These are phyloP conservation scores for Mycena indigotica DNA, from an alignment of 768 basidiomycete species.

Conservation along the genomic window DNA sequence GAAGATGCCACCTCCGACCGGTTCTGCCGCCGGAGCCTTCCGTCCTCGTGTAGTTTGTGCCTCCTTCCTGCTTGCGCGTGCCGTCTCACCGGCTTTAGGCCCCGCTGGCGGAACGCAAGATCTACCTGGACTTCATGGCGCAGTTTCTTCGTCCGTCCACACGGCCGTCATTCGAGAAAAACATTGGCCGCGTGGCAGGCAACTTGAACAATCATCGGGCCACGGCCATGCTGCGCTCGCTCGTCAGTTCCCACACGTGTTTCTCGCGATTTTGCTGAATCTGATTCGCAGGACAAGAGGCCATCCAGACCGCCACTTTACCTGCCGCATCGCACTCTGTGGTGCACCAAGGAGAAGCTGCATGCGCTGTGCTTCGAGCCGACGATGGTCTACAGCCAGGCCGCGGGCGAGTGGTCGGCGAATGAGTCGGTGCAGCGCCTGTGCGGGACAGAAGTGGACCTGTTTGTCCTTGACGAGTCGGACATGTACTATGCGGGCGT, in stretches of 20 bases:
- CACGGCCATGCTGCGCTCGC: neutral
- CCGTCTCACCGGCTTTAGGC: no score
- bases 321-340: neutral
- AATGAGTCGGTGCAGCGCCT: neutral
- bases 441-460: neutral
- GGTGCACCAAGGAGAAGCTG: neutral
- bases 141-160: neutral
- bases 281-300: no score
- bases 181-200: neutral
- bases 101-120: neutral
- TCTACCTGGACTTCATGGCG: neutral
- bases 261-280: no score
- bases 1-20: no score
- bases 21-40: no score
- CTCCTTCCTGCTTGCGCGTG: no score
- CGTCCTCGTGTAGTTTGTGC: no score
- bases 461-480: neutral
- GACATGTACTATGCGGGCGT: neutral
- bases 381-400: neutral
- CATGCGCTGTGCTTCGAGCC: slow-evolving; percentile 1
- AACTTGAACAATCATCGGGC: neutral
- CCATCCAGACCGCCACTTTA: no score
- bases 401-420: neutral
- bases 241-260: no score
- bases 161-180: neutral